Conservation (phyloP, 1,284 basidiomycete genomes). For the Rhodotorula sp. region DNA sequence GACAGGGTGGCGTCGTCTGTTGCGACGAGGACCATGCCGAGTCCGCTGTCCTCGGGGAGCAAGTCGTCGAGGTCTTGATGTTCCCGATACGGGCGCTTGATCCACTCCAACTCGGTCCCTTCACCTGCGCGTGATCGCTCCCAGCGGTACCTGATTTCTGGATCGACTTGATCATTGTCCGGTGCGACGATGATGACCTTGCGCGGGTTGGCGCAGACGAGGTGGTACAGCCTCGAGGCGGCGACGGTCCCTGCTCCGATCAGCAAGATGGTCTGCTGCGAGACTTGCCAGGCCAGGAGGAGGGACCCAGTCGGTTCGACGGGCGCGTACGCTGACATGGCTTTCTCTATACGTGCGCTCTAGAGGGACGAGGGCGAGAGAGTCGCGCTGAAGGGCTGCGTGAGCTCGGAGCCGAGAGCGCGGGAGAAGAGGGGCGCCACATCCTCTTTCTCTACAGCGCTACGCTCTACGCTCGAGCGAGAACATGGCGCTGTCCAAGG, state of each 20-base stretch:
- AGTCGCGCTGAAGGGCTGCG: background rate
- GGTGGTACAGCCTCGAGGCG: slow-evolving; percentile 66
- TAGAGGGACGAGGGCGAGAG: background rate
- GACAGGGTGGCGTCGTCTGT: slow-evolving; percentile 79
- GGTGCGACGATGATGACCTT: slow-evolving; percentile 65
- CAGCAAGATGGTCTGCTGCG: slow-evolving; percentile 63
- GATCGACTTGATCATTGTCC: slow-evolving; percentile 59
- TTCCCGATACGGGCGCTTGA: slow-evolving; percentile 63
- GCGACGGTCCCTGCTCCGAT: slow-evolving; percentile 87
- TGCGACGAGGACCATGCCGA: slow-evolving; percentile 91
- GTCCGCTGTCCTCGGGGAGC: slow-evolving; percentile 48
- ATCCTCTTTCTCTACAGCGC: no score
- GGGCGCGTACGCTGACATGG: slow-evolving; percentile 24
- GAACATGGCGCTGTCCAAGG: no score
- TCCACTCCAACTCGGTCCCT: slow-evolving; percentile 59
- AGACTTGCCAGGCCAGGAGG: slow-evolving; percentile 81
- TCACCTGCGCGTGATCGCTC: slow-evolving; percentile 52
- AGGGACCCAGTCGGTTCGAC: slow-evolving; percentile 64
- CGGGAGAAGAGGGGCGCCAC: background rate
- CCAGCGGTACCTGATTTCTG: slow-evolving; percentile 50
- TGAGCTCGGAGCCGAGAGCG: background rate
- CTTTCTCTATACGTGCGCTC: background rate
- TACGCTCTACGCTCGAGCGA: no score
- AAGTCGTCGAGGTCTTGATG: background rate
- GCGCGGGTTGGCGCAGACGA: slow-evolving; percentile 60